Evolutionary conservation across 2,329 filamentous ascomycete genomes (phyloP).

Genomic region (Catunica adiposa): DNA sequence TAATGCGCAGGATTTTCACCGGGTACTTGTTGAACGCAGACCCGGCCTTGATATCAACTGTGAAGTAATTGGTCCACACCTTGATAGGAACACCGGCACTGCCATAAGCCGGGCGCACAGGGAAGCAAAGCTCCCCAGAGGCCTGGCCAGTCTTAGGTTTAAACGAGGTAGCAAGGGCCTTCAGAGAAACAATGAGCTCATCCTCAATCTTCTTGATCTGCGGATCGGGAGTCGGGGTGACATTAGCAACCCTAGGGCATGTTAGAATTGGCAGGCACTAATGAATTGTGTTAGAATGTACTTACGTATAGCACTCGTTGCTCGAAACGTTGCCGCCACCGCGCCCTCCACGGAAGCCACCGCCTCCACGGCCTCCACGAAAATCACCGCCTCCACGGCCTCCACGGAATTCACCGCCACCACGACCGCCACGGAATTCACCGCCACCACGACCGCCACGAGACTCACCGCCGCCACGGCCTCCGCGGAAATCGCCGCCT

Average conservation of each 20-base stretch:
- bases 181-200: conserved; percentile 21
- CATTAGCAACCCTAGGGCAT: conserved; percentile 13
- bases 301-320: conserved; percentile 16
- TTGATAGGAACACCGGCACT: conserved; percentile 25
- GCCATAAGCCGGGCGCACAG: conserved; percentile 34
- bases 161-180: conserved; percentile 22
- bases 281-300: not conserved
- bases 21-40: conserved; percentile 29
- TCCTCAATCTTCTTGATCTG: conserved; percentile 25
- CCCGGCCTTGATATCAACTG: conserved; percentile 24
- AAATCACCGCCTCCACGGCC: conserved; percentile 16
- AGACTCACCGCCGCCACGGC: conserved; percentile 12
- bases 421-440: conserved; percentile 16
- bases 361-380: conserved; percentile 15
- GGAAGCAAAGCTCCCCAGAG: conserved; percentile 21
- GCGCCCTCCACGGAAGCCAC: conserved; percentile 16
- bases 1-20: conserved; percentile 17
- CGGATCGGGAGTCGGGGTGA: conserved; percentile 18
- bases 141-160: conserved; percentile 17
- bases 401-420: conserved; percentile 14
- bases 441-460: conserved; percentile 13
- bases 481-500: conserved; percentile 15
- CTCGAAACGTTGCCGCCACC: conserved; percentile 16
- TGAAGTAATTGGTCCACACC: conserved; percentile 41
- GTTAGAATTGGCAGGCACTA: not conserved